phyloP scores from a whole-genome alignment of 23 red algal species.

The Gracilaria domingensis region DNA sequence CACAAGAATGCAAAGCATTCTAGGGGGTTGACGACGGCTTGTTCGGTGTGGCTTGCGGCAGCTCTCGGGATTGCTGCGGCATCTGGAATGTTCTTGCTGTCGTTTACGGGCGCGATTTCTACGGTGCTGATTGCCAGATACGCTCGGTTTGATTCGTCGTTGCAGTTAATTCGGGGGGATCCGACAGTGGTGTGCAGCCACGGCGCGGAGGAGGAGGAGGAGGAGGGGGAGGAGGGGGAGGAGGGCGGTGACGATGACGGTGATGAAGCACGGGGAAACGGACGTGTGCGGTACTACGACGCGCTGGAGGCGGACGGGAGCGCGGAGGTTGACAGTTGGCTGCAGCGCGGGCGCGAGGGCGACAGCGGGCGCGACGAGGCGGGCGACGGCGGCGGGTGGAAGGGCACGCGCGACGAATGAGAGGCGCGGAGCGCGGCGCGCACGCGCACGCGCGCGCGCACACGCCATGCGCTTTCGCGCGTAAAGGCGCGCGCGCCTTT shows the following conservation, averaged over 20 bases:
- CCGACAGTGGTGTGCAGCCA: neutral
- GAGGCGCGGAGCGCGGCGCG: too few relatives aligned
- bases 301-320: neutral
- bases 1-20: slow-evolving; percentile 57
- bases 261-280: neutral
- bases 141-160: slow-evolving; percentile 55
- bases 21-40: slow-evolving; percentile 67
- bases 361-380: neutral
- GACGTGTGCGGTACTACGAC: neutral
- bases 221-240: neutral
- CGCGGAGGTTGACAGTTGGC: neutral
- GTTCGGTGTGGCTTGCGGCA: slow-evolving; percentile 80
- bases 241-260: too few relatives aligned
- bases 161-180: slow-evolving; percentile 52
- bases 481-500: too few relatives aligned
- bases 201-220: neutral
- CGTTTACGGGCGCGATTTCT: slow-evolving; percentile 58
- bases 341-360: neutral
- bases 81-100: slow-evolving; percentile 54
- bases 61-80: slow-evolving; percentile 77
- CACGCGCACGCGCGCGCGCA: too few relatives aligned
- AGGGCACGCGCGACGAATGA: neutral
- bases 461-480: too few relatives aligned
- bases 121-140: slow-evolving; percentile 75
- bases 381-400: neutral